Percentiles rank a stretch among this genome's conserved stretches.
phyloP scores from a whole-genome alignment of 1,284 basidiomycete species.

The Marasmius sp. region DNA sequence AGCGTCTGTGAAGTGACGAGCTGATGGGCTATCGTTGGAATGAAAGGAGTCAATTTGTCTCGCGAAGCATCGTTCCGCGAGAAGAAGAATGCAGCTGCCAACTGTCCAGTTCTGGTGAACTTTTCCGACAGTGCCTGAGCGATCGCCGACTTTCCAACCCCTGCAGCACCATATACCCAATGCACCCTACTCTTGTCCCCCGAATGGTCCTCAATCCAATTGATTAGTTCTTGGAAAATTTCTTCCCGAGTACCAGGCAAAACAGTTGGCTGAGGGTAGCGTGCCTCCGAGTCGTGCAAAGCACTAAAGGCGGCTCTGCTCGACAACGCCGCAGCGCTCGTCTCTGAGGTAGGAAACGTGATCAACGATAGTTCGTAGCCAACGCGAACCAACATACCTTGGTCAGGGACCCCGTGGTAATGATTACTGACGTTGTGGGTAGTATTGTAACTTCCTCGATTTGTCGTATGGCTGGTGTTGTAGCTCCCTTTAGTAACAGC shows the following conservation, averaged over 20 bases:
- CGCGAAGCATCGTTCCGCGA: background rate
- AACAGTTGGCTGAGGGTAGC: background rate
- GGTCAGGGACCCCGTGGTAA: no score
- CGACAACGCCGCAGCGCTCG: background rate
- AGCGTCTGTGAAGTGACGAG: background rate
- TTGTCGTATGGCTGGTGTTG: no score
- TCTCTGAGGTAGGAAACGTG: background rate
- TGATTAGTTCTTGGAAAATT: background rate
- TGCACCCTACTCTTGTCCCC: background rate
- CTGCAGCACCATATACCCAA: background rate
- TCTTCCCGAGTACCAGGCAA: background rate
- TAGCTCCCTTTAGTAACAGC: no score
- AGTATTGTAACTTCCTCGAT: no score
- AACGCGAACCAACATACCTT: no score
- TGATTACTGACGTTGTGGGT: no score
- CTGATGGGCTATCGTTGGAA: background rate
- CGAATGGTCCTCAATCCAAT: background rate
- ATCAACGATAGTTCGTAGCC: no score
- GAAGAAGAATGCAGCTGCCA: background rate
- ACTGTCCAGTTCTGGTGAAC: background rate
- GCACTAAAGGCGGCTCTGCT: background rate
- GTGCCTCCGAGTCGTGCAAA: background rate
- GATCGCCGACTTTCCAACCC: slow-evolving; percentile 1
- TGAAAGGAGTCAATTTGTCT: background rate
- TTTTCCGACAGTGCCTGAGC: background rate